Evolutionary conservation across 345 rosid genomes (phyloP), one percentile per base, ranked within the genome.

Genomic region (Psidium friedrichsthalianum): DNA sequence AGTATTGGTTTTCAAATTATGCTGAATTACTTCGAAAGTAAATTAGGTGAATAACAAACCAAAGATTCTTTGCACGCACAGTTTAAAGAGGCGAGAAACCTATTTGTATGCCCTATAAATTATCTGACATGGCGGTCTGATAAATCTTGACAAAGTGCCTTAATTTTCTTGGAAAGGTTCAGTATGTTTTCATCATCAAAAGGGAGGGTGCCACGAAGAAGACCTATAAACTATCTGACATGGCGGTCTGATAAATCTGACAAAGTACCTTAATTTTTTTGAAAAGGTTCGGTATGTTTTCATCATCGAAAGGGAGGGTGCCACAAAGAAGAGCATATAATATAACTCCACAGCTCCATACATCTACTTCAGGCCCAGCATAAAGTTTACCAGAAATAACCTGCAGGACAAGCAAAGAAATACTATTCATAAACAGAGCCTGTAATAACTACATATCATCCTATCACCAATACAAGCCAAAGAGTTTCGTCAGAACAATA

Each of bases 321-420:
- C 99, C 99, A 83, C 99, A 98, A 49, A 98, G 98, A 89, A 98
- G 99, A 83, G 99, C 99, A 78, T 98, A 98, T 58, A 98, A 91
- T 87, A 96, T 98, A 82, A 98, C 99, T 54, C 99, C 99, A 86
- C 99, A 98, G 90, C 99, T 98, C 99, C 99, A 98, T 56, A 98
- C 99, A 90, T 98, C 99, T 83, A 98, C 99, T 91, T 96, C 99
- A 87, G 98, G 98, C 18, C 99, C 99, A 86, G 98, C 98, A 88
- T 98, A 98, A 88, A 95, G 87, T 86, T 98, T 98, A 61, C 99
- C 99, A 25, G 98, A 96, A 84, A 98, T 98, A 42, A 98, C 99
- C 99, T 98, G 90, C 56, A 91, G 83, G 42, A 21, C 5, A 5
- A 36, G 24, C 42, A 86, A 85, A 36, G 74, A 56, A 10, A 87